These are phyloP conservation scores for Sinapis alba DNA, from an alignment of 441 rosid species.

Conservation along the genomic window DNA sequence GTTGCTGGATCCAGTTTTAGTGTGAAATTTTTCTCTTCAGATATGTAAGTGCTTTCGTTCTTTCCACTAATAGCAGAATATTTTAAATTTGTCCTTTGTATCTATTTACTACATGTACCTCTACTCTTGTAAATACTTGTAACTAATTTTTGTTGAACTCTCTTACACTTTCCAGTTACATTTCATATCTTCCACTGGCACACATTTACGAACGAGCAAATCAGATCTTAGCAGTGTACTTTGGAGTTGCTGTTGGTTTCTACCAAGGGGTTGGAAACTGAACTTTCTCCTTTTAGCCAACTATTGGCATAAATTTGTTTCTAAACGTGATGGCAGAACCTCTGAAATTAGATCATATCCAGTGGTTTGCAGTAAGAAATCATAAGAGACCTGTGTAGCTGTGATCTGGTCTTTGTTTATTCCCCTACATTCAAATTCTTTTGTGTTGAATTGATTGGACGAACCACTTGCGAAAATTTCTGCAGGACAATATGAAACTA, in stretches of 20 bases:
- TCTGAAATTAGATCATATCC: not conserved
- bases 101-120: not conserved
- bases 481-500: slow-evolving; percentile 92
- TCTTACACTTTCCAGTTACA: slow-evolving; percentile 60
- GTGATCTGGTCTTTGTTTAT: slow-evolving; percentile 25
- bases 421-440: not conserved
- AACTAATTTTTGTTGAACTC: slow-evolving; percentile 28
- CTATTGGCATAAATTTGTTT: not conserved
- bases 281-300: slow-evolving; percentile 6
- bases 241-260: slow-evolving; percentile 93
- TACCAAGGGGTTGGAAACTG: slow-evolving; percentile 91
- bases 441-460: slow-evolving; percentile 15
- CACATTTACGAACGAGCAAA: slow-evolving; percentile 94
- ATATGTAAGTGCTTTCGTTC: slow-evolving; percentile 64
- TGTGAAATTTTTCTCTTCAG: slow-evolving; percentile 71
- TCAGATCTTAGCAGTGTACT: slow-evolving; percentile 67
- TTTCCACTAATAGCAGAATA: slow-evolving; percentile 2
- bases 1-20: slow-evolving; percentile 67
- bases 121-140: slow-evolving; percentile 9
- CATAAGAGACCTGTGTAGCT: not conserved
- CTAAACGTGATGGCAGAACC: slow-evolving; percentile 10
- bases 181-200: slow-evolving; percentile 98
- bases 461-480: slow-evolving; percentile 8
- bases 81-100: slow-evolving; percentile 6
- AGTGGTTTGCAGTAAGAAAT: slow-evolving; percentile 15